These are phyloP conservation scores for Jaltomata sinuosa DNA, from an alignment of 257 asterid genomes.

Conservation along the genomic window DNA sequence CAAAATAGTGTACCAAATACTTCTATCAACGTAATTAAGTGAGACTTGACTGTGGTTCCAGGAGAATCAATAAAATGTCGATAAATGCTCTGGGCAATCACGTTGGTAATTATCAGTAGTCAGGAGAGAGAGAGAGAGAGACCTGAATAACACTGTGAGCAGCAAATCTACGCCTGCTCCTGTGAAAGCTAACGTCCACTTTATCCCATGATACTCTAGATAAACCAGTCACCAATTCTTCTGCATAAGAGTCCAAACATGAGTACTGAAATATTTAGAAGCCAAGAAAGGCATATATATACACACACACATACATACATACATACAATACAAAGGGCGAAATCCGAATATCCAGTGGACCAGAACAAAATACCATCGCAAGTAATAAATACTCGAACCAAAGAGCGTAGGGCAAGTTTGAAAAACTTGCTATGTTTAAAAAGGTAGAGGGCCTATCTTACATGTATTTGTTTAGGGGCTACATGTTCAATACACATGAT, in stretches of 20 bases:
- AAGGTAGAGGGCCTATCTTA: neutral
- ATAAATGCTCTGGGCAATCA: neutral
- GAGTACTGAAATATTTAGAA: neutral
- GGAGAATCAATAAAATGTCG: neutral
- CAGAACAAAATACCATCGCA: neutral
- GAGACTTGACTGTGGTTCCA: neutral
- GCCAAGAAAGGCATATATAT: neutral
- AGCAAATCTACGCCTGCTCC: constrained; percentile 63
- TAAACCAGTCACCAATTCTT: constrained; percentile 65
- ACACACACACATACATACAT: neutral
- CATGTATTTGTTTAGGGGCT: neutral
- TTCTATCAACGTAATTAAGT: neutral
- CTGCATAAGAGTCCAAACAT: constrained; percentile 28
- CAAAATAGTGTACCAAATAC: neutral
- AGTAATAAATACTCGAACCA: neutral
- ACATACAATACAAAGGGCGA: neutral
- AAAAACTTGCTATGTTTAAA: neutral
- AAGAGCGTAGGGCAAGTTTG: neutral
- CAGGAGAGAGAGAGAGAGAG: constrained; percentile 8
- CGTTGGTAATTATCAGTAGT: neutral
- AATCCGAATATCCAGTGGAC: neutral
- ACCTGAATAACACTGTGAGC: constrained; percentile 98
- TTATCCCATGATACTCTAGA: constrained; percentile 93
- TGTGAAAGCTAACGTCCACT: constrained; percentile 92
- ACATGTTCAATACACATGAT: neutral